Evolutionary conservation across 208 protist genomes (phyloP).

Genomic region (Strigomonas galati): DNA sequence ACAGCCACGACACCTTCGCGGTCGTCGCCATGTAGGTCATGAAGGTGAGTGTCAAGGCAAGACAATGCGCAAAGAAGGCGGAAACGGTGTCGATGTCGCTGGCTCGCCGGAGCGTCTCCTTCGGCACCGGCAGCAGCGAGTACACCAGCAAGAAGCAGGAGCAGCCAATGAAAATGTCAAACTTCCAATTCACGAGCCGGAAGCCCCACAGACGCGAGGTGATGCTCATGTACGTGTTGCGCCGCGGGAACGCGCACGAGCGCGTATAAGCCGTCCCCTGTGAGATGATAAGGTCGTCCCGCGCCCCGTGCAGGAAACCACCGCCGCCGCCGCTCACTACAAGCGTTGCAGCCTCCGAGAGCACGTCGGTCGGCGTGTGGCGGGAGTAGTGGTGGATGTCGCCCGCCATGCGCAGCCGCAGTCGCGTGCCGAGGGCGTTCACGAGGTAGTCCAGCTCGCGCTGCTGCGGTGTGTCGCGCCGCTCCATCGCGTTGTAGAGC

Average conservation of each 20-base stretch:
- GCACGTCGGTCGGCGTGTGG: conserved; percentile 43
- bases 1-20: conserved; percentile 45
- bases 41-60: conserved; percentile 36
- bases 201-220: conserved; percentile 64
- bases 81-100: conserved; percentile 10
- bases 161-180: conserved; percentile 70
- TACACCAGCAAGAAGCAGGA: conserved; percentile 64
- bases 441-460: conserved; percentile 54
- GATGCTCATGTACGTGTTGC: conserved; percentile 65
- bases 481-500: conserved; percentile 66
- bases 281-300: conserved; percentile 43
- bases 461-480: conserved; percentile 33
- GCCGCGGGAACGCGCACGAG: conserved; percentile 45
- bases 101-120: conserved; percentile 16
- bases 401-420: conserved; percentile 63
- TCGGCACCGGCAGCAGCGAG: conserved; percentile 55
- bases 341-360: conserved; percentile 57
- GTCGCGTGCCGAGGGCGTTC: conserved; percentile 53
- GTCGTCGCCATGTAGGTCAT: conserved; percentile 42
- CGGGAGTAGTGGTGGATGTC: conserved; percentile 90
- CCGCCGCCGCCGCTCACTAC: conserved; percentile 82
- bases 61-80: conserved; percentile 27
- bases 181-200: conserved; percentile 84
- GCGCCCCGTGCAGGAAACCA: conserved; percentile 78
- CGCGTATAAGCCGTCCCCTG: conserved; percentile 65